Evolutionary conservation across 2,329 filamentous ascomycete species (phyloP), one percentile per base, ranked within the genome.

Genomic region (Venturia oleaginea): DNA sequence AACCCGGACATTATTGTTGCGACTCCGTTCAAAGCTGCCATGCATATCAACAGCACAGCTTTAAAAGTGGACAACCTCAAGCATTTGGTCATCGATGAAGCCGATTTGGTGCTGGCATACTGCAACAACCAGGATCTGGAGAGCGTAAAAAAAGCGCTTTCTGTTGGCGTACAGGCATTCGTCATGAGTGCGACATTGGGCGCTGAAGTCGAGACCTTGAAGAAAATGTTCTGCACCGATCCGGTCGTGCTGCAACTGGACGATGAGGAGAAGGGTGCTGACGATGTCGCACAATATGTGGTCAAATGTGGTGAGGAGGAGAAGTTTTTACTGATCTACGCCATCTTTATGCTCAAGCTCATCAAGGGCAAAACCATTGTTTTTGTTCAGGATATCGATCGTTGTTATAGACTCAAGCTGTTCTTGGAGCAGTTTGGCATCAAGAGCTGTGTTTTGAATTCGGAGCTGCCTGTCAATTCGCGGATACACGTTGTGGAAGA

Each of bases 351-450:
- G 79, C 83, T 97, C 15, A 90, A 94, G 74, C 80, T 97, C 62
- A 88, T 99, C 72, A 96, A 93, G 75, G 94, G 94, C 68, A 97
- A 97, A 75, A 89, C 89, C 65, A 89, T 91, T 61, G 84, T 91
- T 59, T 92, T 92, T 69, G 92, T 96, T 7, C 88, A 86, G 34
- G 91, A 96, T 69, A 88, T 96, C 63, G 92, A 97, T 76, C 79
- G 88, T 68, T 96, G 90, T 70, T 99, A 99, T 76, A 85, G 94
- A 42, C 79, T 99, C 30, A 97, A 97, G 77, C 83, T 99, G 8
- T 99, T 94, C 73, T 84, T 99, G 62, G 94, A 99, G 76, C 94
- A 99, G 73, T 99, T 99, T 72, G 92, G 92, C 59, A 93, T 97
- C 72, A 89, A 91, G 73, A 93, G 90, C 71, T 96, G 91, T 76